These are phyloP conservation scores for Colletotrichum chrysophilum DNA, from an alignment of 2,329 filamentous ascomycete genomes.

Conservation along the genomic window DNA sequence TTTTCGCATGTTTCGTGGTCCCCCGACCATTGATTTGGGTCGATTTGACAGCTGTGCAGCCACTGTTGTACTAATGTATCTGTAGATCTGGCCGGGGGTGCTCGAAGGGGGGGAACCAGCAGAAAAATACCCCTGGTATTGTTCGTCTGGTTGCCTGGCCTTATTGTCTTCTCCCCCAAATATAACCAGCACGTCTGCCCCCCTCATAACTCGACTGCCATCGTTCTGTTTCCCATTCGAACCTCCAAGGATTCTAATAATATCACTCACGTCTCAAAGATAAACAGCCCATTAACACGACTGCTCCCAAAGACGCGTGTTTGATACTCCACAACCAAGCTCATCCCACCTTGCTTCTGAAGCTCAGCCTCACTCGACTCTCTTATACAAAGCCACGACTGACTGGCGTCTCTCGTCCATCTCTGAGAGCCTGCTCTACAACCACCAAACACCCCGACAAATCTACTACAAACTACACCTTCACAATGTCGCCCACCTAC, in stretches of 20 bases:
- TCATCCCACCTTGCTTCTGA: neutral
- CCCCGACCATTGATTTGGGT: neutral
- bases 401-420: neutral
- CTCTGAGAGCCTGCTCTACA: neutral
- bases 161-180: neutral
- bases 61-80: neutral
- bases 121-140: neutral
- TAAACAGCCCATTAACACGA: neutral
- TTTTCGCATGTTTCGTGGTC: conserved; percentile 19
- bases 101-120: neutral
- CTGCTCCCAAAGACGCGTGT: conserved; percentile 7
- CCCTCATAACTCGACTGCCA: neutral
- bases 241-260: conserved; percentile 9
- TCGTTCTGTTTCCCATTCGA: neutral
- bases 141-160: neutral
- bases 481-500: conserved; percentile 62
- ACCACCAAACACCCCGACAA: neutral
- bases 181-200: conserved; percentile 15
- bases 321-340: neutral
- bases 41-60: conserved; percentile 7
- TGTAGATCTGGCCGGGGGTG: neutral
- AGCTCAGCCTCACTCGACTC: neutral
- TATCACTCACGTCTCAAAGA: neutral
- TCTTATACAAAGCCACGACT: conserved; percentile 2
- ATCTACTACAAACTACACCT: neutral